Base-by-base conservation (phyloP, 805 yeast genomes). In the Nakazawaea peltata region DNA sequence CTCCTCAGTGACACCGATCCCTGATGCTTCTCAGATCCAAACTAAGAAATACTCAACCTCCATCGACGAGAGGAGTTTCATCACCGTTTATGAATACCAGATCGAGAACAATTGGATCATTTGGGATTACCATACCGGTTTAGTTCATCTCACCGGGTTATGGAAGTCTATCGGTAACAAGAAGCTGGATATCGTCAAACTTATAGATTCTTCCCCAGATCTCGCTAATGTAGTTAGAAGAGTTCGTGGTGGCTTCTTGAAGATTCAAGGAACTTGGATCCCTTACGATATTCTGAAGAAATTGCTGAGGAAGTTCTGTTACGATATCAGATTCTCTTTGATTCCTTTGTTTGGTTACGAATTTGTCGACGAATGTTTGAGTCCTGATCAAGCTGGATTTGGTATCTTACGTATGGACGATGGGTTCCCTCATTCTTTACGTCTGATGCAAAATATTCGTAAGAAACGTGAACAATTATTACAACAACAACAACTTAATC, bases 231-330 rank as follows among this genome's bases (percentile, higher is more conserved):
- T 66, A 28, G 68, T 81, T 36, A 74, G 74, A 47, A 70, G 95
- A 33, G 85, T 87, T 12, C 64, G 96, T 37, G 97, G 97, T 31
- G 97, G 96, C 2, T 85, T 76, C 48, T 68, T 87, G 44, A 86
- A 86, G 62, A 85, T 88, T 44, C 97, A 87, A 59, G 97, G 97
- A 4, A 85, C 95, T 7, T 88, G 96, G 96, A 59, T 86, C 26
- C 90, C 95, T 2, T 80, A 59, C 49, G 71, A 69, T 8, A 63
- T 82, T 33, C 86, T 94, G 17, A 67, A 67, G 41, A 59, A 71
- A 22, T 61, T 87, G 35, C 90, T 95, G 3, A 55, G 73, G 23
- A 70, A 81, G 34, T 82, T 86, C 47, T 83, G 94, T 59, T 86
- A 71, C 55, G 74, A 77, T 38, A 81, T 87, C 30, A 64, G 96